Evolutionary conservation across 257 asterid species (phyloP), one percentile per base, ranked within the genome.

Genomic region (Scutellaria galericulata): DNA sequence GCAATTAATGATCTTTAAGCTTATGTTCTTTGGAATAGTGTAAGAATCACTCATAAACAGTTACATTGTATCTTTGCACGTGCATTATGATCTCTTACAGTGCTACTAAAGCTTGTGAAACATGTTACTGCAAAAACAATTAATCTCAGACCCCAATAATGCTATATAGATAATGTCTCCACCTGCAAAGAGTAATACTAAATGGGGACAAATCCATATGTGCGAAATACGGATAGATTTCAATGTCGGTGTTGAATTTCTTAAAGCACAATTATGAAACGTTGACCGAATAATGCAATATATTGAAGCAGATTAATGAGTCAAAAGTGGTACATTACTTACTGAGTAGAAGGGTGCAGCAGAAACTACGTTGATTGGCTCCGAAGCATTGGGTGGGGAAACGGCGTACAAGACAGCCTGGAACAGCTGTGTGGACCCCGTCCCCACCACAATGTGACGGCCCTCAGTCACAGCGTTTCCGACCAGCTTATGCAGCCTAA

Each of bases 281-380:
- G 7, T 70, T 56, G 55, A 44, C 52, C 15, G 35, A 14, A 47
- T 3, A 10, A 7, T 39, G 6, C n/a, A 37, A 11, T 35, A 8
- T 51, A 24, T 52, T 41, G 44, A 8, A 40, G 51, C 44, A 41
- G 42, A n/a, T 40, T 55, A 20, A 0, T 10, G 1, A 44, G 24
- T 18, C 37, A 31, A 4, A 31, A 31, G 18, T 18, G 37, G 37
- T 31, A 31, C 37, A 31, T 3, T 4, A 83, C 93, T 68, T 77
- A 93, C 98, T 0, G 99, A 94, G 83, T 94, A 94, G 78, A 81
- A 94, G 1, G 99, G 99, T 10, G 96, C 96, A 18, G 97, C 95
- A 24, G 99, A 91, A 1, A 94, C 97, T 9, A 94, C 96, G 24
- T 76, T 78, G 64, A 89, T 80, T 0, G 97, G 99, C 52, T 91